Evolutionary conservation across 2,329 filamentous ascomycete species (phyloP).

Genomic region (Ophiostoma angusticollis): DNA sequence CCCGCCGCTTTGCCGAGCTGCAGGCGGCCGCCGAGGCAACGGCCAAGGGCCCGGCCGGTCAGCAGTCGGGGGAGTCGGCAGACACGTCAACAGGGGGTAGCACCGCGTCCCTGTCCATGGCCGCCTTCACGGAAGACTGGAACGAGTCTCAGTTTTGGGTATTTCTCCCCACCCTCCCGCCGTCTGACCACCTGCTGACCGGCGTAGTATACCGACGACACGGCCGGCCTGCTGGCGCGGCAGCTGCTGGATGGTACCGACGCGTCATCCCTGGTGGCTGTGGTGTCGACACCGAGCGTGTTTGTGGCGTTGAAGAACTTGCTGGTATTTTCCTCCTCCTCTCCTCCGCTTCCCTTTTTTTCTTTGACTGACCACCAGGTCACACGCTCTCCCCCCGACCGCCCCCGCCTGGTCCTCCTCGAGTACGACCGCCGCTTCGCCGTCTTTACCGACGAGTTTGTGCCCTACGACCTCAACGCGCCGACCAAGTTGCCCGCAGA

Average conservation of each 20-base stretch:
- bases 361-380: background rate
- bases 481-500: slow-evolving; percentile 52
- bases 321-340: slow-evolving; percentile 5
- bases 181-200: background rate
- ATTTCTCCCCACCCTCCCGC: slow-evolving; percentile 15
- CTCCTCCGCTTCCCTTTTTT: background rate
- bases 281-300: slow-evolving; percentile 63
- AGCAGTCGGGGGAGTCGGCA: slow-evolving; percentile 20
- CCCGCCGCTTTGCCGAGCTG: slow-evolving; percentile 55
- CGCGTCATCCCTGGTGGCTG: slow-evolving; percentile 43
- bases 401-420: slow-evolving; percentile 50
- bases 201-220: slow-evolving; percentile 55
- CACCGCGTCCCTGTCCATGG: slow-evolving; percentile 40
- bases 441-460: slow-evolving; percentile 56
- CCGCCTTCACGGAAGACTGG: slow-evolving; percentile 68
- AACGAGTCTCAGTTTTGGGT: slow-evolving; percentile 78
- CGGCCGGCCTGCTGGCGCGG: slow-evolving; percentile 48
- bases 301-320: slow-evolving; percentile 63
- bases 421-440: slow-evolving; percentile 64
- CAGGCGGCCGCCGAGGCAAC: slow-evolving; percentile 47
- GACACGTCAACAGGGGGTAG: slow-evolving; percentile 37
- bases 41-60: slow-evolving; percentile 9
- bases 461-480: slow-evolving; percentile 60
- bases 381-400: background rate
- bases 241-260: slow-evolving; percentile 52